A percentile compares a stretch with the other conserved stretches of the same genome.
Conservation (phyloP, 495 filamentous ascomycete genomes). For the Clavariopsis aquatica region DNA sequence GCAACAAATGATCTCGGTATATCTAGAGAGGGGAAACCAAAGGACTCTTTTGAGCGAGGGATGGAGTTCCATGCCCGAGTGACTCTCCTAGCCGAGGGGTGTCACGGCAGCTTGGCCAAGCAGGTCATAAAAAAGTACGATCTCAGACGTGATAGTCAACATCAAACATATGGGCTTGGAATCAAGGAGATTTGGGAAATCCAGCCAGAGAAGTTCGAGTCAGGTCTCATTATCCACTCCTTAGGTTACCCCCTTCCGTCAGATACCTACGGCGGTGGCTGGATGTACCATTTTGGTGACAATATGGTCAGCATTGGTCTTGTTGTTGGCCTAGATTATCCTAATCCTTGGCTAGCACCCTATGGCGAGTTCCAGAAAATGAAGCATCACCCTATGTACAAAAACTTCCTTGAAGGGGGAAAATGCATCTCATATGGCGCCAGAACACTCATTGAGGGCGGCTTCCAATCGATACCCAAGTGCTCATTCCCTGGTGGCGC, state of each 20-base stretch:
- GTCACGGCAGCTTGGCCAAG: conserved; percentile 94
- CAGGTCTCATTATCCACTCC: conserved; percentile 83
- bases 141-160: conserved; percentile 81
- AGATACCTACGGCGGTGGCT: conserved; percentile 93
- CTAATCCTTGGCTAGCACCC: conserved; percentile 93
- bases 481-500: conserved; percentile 95
- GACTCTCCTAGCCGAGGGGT: conserved; percentile 94
- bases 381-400: conserved; percentile 94
- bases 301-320: conserved; percentile 93
- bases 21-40: conserved; percentile 76
- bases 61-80: conserved; percentile 98
- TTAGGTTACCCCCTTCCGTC: conserved; percentile 89
- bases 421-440: conserved; percentile 98
- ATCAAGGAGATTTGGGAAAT: conserved; percentile 98
- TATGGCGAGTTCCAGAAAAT: conserved; percentile 98
- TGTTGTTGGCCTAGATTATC: conserved; percentile 92
- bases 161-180: conserved; percentile 92
- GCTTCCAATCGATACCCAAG: conserved; percentile 96
- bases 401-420: conserved; percentile 78
- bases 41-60: conserved; percentile 88
- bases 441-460: conserved; percentile 89
- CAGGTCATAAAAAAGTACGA: conserved; percentile 95
- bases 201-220: conserved; percentile 84
- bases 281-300: conserved; percentile 99
- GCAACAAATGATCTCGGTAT: conserved; percentile 95